phyloP scores from a whole-genome alignment of 2,329 filamentous ascomycete genomes.

The Scedosporium dehoogii region DNA sequence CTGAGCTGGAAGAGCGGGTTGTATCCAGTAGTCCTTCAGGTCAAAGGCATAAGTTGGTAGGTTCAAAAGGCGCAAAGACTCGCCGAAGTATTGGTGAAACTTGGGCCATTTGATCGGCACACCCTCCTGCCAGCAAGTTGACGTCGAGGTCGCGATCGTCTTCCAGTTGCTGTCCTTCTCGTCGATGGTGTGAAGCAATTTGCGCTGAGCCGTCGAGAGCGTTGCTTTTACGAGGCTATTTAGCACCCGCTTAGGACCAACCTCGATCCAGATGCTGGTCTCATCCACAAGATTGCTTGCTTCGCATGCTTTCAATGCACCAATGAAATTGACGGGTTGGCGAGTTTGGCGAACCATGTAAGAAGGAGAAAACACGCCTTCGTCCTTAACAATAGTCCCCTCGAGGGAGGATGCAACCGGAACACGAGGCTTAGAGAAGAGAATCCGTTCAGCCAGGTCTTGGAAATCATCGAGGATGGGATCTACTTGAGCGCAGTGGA shows the following conservation, averaged over 20 bases:
- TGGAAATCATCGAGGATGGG: slow-evolving; percentile 38
- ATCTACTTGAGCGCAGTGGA: slow-evolving; percentile 27
- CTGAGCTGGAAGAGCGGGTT: neutral
- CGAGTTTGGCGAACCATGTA: neutral
- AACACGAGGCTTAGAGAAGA: slow-evolving; percentile 28
- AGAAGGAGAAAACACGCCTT: no score
- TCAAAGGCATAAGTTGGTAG: neutral
- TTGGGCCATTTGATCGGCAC: neutral
- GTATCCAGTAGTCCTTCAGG: neutral
- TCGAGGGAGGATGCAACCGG: neutral
- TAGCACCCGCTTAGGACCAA: slow-evolving; percentile 59
- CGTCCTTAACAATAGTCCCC: neutral
- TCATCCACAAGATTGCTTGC: slow-evolving; percentile 39
- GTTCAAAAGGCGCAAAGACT: neutral
- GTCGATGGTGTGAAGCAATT: no score
- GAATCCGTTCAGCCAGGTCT: slow-evolving; percentile 17
- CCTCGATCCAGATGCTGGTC: slow-evolving; percentile 54
- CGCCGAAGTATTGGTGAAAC: neutral
- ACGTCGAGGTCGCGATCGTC: neutral
- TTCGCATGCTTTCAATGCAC: slow-evolving; percentile 34
- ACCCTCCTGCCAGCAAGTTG: neutral
- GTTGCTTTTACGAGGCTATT: slow-evolving; percentile 39
- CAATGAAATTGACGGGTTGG: neutral
- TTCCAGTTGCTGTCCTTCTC: neutral
- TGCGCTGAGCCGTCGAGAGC: neutral